Base-by-base conservation (phyloP, 306 rosid genomes). In the Morella rubra region DNA sequence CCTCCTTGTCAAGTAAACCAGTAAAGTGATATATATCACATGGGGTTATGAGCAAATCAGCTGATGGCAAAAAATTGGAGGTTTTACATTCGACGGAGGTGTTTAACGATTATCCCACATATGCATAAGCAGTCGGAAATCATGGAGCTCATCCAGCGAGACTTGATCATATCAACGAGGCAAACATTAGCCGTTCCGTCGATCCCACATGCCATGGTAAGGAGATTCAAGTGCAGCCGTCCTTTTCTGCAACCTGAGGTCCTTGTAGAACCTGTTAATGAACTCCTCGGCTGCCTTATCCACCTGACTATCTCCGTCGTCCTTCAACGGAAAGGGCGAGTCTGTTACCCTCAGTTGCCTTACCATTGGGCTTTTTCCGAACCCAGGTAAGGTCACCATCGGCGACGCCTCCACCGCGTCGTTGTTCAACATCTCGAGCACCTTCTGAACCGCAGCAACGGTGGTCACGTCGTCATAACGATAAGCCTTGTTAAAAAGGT, bases 221-320 rank as follows among this genome's bases (percentile, higher is more conserved):
- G 98, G 98, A 5, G 98, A 90, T 14, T 93, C 90, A 4, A 80
- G 61, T 4, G 81, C 69, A 4, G 88, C 80, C 60, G 80, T 56
- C 14, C 77, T 74, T 50, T 71, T 86, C 67, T 94, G 96, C 82
- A 66, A 60, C 59, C 84, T 81, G 27, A 91, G 93, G 59, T 91
- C 85, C 15, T 49, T 90, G 62, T 94, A 91, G 32, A 94, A 94
- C 82, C 80, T 86, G 50, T 84, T 89, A 20, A 94, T 94, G 47
- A 95, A 95, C 53, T 92, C 97, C 70, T 92, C 97, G 1, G 96
- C 97, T 16, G 88, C 90, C 73, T 69, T 69, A 44, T 95, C 98
- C 56, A 90, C 93, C 10, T 85, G 88, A 70, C 81, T 69, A 56
- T 89, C 90, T 3, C 89, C 93, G 0, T 90, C 97, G 8, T 90